Base-by-base conservation (phyloP, 1,284 basidiomycete genomes). In the Afroboletus lepidellus region DNA sequence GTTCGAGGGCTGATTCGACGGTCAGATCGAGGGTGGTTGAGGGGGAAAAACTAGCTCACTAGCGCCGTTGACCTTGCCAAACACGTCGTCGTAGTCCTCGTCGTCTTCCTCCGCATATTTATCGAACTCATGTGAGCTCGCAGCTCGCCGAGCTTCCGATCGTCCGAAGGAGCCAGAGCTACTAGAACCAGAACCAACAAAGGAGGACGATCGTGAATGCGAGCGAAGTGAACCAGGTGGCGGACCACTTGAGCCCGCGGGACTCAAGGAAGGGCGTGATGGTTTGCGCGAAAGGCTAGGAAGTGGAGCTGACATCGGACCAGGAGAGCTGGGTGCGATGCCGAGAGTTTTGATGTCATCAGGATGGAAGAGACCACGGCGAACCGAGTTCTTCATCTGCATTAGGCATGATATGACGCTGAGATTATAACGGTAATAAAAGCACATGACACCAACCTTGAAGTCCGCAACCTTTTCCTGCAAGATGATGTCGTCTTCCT, bases 61-160 rank as follows among this genome's bases (percentile, higher is more conserved):
- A 13, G 78, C 76, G 23, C 82, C 80, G 56, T 79, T 85, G 29
- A 75, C 76, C 69, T 89, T 90, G 53, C 82, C 90, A 68, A 94
- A 94, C n/a, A 94, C 84, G 72, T 94, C 92, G 46, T 93, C 90
- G 64, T 94, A 94, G 66, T 94, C 88, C 63, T 95, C 92, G 38
- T 90, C 80, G 37, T 92, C 90, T 21, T 80, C 80, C 70, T 95
- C 94, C 8, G 88, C 76, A 69, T 94, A 95, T 68, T 93, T 92
- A 18, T 81, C 81, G 60, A 94, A 84, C 66, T 85, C 86, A 49
- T 74, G 73, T 55, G 80, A 77, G 55, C 74, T 80, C 48, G 76
- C 70, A 30, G 78, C 55, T 51, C 78, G 72, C 55, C 73, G 73
- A 3, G 83, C 80, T 55, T 88, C 87, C 5, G 80, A 74, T 13